Evolutionary conservation across 78 protist genomes (phyloP), one percentile per base, ranked within the genome.

Genomic region (Dictyostelium brefeldianum): DNA sequence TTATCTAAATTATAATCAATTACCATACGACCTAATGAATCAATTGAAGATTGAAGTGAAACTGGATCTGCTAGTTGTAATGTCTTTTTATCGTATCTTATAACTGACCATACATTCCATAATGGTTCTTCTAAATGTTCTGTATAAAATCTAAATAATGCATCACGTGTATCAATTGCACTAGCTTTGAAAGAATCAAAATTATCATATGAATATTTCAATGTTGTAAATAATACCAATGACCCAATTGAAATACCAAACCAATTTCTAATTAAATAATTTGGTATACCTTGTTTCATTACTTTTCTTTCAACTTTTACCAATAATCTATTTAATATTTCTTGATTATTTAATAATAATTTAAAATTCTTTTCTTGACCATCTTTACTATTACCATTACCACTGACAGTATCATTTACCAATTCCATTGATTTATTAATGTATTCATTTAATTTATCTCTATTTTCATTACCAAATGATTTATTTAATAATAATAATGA

Each of bases 31-130:
- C 46, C 59, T 9, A 87, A 70, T 10, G 92, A 87, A 5, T 87
- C 81, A 0, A 87, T 27, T 0, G 92, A 87, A 12, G 84, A 47
- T 48, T 77, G 81, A 0, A 87, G 29, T 27, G 92, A 74, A 14
- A 25, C 62, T 4, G 92, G 92, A 11, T 87, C 92, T 4, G 92
- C 29, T 4, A 87, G 48, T 47, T 54, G 53, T 1, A 87, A 8
- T 17, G 84, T 48, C 17, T 87, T 87, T 36, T 87, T 62, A 31
- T 87, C 92, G 43, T 87, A 87, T 41, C 92, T 29, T 48, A 87
- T 87, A 1, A 87, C 92, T 64, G 62, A 77, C 92, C 92, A 87
- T 10, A 87, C 77, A 47, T 87, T 87, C 7, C 22, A 62, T 53
- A 87, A 17, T 3, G 92, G 92, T 12, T 31, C 69, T 41, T 87